A percentile compares a stretch with the other conserved stretches of the same genome.
Conservation (phyloP, 768 basidiomycete species). For the Podaxis carcinomalis region DNA sequence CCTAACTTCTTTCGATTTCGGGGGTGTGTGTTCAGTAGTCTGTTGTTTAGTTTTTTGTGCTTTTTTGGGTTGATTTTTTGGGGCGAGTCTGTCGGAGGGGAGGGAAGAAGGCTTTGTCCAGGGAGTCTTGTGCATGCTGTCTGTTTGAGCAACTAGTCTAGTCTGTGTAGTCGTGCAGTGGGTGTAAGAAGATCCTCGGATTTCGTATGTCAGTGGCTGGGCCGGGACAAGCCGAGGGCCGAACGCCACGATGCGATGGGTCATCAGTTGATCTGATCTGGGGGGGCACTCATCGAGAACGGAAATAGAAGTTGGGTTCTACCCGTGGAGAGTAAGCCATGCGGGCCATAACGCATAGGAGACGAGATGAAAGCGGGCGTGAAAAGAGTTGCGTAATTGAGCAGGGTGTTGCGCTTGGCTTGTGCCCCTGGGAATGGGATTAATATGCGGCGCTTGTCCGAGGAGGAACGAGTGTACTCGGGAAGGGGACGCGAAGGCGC, state of each 20-base stretch:
- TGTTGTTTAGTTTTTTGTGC: slow-evolving; percentile 19
- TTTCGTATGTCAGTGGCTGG: not conserved
- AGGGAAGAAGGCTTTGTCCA: slow-evolving; percentile 42
- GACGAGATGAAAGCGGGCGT: no score
- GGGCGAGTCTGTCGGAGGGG: slow-evolving; percentile 51
- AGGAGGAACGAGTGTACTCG: not conserved
- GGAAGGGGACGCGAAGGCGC: no score
- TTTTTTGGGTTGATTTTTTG: slow-evolving; percentile 18
- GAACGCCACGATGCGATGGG: slow-evolving; percentile 9
- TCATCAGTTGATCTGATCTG: slow-evolving; percentile 4
- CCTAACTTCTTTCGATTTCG: slow-evolving; percentile 47
- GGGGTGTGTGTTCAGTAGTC: slow-evolving; percentile 22
- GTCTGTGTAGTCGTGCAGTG: not conserved
- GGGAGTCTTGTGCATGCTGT: slow-evolving; percentile 35
- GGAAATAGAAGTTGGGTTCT: not conserved
- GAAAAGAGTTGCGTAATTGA: not conserved
- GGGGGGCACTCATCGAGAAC: not conserved
- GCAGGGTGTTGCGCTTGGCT: not conserved
- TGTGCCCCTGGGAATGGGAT: not conserved
- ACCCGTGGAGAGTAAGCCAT: not conserved
- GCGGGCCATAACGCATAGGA: not conserved
- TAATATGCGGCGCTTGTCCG: not conserved
- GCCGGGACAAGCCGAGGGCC: not conserved
- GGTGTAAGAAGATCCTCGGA: not conserved
- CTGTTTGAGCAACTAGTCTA: not conserved